Percentiles rank a stretch among this genome's conserved stretches.
Conservation (phyloP, 805 yeast genomes). For the Zygoascus tannicola region DNA sequence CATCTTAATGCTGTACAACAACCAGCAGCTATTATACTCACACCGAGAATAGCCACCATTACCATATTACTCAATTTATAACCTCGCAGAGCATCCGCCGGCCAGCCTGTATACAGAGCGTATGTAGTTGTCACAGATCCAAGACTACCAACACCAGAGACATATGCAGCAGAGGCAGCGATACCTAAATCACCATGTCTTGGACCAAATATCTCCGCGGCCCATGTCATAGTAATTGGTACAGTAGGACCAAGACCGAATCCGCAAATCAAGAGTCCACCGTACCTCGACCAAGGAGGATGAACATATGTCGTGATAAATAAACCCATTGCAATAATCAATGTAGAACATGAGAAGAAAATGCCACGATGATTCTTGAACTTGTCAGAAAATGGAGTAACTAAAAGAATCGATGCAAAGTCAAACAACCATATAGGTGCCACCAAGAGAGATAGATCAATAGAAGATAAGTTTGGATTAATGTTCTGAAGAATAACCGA, state of each 20-base stretch:
- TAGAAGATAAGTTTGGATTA: constrained; percentile 53
- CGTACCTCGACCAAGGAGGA: constrained; percentile 68
- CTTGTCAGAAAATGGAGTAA: constrained; percentile 75
- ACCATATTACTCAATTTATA: constrained; percentile 75
- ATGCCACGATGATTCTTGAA: constrained; percentile 49
- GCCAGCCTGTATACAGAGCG: constrained; percentile 84
- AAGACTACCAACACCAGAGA: constrained; percentile 77
- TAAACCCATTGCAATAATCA: constrained; percentile 65
- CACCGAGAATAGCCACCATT: constrained; percentile 66
- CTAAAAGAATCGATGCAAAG: constrained; percentile 56
- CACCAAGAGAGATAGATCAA: constrained; percentile 62
- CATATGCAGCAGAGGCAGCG: constrained; percentile 75
- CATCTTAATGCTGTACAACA: constrained; percentile 27
- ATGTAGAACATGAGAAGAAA: constrained; percentile 52
- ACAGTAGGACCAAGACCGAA: constrained; percentile 88
- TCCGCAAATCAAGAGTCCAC: constrained; percentile 72
- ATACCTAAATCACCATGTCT: constrained; percentile 76
- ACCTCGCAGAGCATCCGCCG: constrained; percentile 54
- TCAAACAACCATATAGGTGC: constrained; percentile 92
- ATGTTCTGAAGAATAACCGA: constrained; percentile 62
- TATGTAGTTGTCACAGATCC: constrained; percentile 83
- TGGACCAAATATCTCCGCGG: constrained; percentile 63
- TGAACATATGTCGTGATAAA: constrained; percentile 67
- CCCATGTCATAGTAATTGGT: constrained; percentile 78
- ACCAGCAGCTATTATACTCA: constrained; percentile 49